Percentiles rank a stretch among this genome's conserved stretches.
Conservation (phyloP, 495 filamentous ascomycete genomes). For the Xylaria curta region DNA sequence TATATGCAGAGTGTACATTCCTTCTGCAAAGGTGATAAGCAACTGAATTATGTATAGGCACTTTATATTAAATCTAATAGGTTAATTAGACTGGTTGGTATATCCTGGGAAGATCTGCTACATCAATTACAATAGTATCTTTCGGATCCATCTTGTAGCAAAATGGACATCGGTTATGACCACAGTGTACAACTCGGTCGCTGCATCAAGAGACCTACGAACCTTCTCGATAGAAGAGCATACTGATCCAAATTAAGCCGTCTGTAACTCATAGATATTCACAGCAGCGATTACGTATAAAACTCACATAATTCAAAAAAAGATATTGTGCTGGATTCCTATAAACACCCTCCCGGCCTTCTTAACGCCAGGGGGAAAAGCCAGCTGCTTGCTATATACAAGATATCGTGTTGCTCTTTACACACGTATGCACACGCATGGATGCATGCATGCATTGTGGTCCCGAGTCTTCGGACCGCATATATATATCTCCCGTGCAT, state of each 20-base stretch:
- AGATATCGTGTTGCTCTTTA: background rate
- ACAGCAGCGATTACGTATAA: background rate
- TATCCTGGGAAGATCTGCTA: background rate
- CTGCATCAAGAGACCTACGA: background rate
- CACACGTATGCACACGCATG: background rate
- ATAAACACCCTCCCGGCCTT: background rate
- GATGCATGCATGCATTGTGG: background rate
- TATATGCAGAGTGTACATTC: background rate
- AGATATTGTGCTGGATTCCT: background rate
- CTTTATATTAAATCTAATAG: background rate
- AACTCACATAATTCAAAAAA: background rate
- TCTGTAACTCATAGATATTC: background rate
- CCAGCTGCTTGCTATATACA: slow-evolving; percentile 21
- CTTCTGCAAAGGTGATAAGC: background rate
- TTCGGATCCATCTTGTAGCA: background rate
- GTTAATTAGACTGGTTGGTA: background rate
- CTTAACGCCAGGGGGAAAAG: background rate
- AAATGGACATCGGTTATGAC: background rate
- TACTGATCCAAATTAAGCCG: background rate
- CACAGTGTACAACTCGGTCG: background rate
- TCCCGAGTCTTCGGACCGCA: background rate
- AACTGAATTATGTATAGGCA: background rate
- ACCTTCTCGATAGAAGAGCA: background rate
- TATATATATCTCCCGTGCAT: background rate
- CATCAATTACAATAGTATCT: no score